phyloP scores from a whole-genome alignment of 1,284 basidiomycete species.

The Pseudozyma flocculosa region DNA sequence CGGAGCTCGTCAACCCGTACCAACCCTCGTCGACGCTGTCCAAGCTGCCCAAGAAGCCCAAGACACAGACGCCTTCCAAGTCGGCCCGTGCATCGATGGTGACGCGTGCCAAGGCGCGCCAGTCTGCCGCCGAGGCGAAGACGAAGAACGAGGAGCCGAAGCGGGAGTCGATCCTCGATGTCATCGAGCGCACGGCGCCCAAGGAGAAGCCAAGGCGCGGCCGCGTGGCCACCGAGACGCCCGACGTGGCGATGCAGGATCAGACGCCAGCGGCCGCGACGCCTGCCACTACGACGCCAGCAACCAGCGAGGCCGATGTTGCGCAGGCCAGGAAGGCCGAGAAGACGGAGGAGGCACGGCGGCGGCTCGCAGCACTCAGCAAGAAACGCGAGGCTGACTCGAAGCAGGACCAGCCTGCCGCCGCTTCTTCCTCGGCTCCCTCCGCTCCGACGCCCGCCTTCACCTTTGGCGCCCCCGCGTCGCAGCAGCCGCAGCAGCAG shows the following conservation, averaged over 20 bases:
- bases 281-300: no score
- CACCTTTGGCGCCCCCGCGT: neutral
- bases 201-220: constrained; percentile 12
- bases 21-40: constrained; percentile 27
- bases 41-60: constrained; percentile 3
- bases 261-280: neutral
- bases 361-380: constrained; percentile 34
- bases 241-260: neutral
- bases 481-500: constrained; percentile 13
- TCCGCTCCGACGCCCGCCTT: neutral
- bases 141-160: constrained; percentile 29
- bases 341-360: constrained; percentile 41
- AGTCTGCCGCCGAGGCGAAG: constrained; percentile 18
- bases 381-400: constrained; percentile 8
- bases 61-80: constrained; percentile 7
- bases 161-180: constrained; percentile 38
- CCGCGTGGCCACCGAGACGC: constrained; percentile 4
- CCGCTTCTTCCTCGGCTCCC: neutral
- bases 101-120: constrained; percentile 41
- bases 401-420: neutral
- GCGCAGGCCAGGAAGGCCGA: constrained; percentile 22
- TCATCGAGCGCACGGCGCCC: constrained; percentile 46
- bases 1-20: constrained; percentile 51
- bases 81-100: constrained; percentile 26
- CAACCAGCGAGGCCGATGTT: neutral